Conservation (phyloP, 1,284 basidiomycete species). For the Puccinia coronata region DNA sequence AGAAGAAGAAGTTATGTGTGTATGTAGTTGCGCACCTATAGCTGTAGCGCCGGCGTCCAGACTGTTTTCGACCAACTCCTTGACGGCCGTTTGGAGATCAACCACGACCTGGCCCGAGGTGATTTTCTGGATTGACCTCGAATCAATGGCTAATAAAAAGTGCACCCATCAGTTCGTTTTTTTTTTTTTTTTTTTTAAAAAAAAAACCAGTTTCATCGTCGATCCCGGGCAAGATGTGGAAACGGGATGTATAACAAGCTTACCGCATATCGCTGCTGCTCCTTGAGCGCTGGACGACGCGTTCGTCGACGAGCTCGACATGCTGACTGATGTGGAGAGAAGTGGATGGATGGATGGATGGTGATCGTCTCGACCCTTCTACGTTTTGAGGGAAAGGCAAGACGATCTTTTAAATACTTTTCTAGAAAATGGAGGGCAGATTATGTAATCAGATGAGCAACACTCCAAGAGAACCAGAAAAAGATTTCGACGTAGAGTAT, state of each 20-base stretch:
- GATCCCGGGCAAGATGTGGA: neutral
- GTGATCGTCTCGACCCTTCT: neutral
- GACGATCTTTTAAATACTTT: too few relatives aligned
- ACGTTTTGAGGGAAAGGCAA: too few relatives aligned
- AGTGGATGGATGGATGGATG: neutral
- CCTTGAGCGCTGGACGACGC: neutral
- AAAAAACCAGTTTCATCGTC: too few relatives aligned
- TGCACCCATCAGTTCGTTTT: neutral
- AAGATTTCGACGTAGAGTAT: too few relatives aligned
- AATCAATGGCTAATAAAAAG: constrained; percentile 68
- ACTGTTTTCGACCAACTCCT: constrained; percentile 95
- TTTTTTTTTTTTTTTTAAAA: too few relatives aligned
- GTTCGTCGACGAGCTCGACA: constrained; percentile 4
- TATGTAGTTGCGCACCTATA: constrained; percentile 73
- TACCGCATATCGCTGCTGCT: constrained; percentile 11
- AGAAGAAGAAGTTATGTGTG: too few relatives aligned
- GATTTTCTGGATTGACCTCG: constrained; percentile 74
- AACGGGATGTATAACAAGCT: neutral
- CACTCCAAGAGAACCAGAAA: too few relatives aligned
- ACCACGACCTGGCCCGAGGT: constrained; percentile 93
- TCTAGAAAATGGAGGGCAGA: too few relatives aligned
- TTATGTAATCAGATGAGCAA: too few relatives aligned
- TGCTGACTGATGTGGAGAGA: neutral
- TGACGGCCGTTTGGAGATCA: constrained; percentile 86
- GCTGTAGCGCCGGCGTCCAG: constrained; percentile 85